These are phyloP conservation scores for Hypholoma sublateritium DNA, from an alignment of 768 basidiomycete genomes.

Conservation along the genomic window DNA sequence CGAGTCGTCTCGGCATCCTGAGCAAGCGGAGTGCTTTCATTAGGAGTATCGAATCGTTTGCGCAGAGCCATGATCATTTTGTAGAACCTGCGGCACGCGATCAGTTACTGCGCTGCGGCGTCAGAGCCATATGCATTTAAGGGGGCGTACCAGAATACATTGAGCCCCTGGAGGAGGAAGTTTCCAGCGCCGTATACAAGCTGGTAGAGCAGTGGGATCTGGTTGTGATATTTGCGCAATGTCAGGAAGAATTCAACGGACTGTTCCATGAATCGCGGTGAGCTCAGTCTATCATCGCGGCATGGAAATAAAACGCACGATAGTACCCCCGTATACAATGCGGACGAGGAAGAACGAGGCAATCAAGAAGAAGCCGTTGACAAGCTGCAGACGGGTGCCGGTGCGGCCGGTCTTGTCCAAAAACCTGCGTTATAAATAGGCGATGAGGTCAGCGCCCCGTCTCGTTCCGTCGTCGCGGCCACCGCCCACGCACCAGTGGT, in stretches of 20 bases:
- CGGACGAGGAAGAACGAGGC: conserved; percentile 68
- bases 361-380: conserved; percentile 73
- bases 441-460: not conserved
- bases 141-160: conserved; percentile 71
- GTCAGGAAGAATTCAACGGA: conserved; percentile 67
- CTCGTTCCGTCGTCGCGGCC: not conserved
- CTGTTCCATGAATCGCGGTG: conserved; percentile 30
- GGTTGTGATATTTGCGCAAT: conserved; percentile 50
- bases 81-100: conserved; percentile 50
- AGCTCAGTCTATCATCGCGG: not conserved
- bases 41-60: conserved; percentile 49
- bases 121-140: not conserved
- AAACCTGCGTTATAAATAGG: conserved; percentile 44
- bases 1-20: not conserved
- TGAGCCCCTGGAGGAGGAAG: conserved; percentile 66
- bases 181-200: conserved; percentile 59
- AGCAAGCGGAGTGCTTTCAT: not conserved
- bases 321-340: conserved; percentile 65
- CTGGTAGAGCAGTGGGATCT: conserved; percentile 52
- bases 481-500: conserved; percentile 66
- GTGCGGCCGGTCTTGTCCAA: conserved; percentile 76
- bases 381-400: conserved; percentile 62
- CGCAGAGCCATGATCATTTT: conserved; percentile 71
- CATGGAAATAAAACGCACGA: conserved; percentile 29
- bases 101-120: not conserved